phyloP scores from a whole-genome alignment of 257 asterid species.

The Fraxinus excelsior region DNA sequence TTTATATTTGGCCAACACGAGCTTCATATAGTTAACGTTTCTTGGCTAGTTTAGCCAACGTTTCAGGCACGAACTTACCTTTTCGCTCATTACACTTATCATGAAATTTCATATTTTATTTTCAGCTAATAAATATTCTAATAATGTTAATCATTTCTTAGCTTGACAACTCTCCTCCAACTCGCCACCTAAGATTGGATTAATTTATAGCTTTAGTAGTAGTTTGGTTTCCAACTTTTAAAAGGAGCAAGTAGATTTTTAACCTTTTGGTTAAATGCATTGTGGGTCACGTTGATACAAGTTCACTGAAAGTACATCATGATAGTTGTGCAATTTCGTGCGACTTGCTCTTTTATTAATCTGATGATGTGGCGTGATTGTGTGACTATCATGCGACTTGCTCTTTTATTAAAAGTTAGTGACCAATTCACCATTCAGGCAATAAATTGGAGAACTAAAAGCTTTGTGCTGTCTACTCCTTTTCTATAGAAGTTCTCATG shows the following conservation, averaged over 20 bases:
- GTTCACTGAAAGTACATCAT: no score
- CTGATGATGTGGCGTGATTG: not conserved
- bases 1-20: not conserved
- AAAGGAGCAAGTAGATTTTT: no score
- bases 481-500: not conserved
- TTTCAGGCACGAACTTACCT: not conserved
- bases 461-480: not conserved
- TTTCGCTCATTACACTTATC: not conserved
- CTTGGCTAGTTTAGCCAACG: not conserved
- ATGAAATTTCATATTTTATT: no score
- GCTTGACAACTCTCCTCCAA: no score
- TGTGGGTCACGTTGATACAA: no score
- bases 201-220: no score
- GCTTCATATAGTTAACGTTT: not conserved
- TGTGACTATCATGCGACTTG: not conserved
- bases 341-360: not conserved
- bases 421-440: not conserved
- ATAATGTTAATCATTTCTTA: no score
- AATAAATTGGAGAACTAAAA: not conserved
- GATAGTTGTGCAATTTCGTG: not conserved
- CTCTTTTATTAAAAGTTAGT: no score
- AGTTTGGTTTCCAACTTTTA: no score
- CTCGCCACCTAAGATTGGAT: no score
- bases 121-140: no score
- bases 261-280: no score